Evolutionary conservation across 345 rosid species (phyloP), one percentile per base, ranked within the genome.

Genomic region (Hibiscus mutabilis): DNA sequence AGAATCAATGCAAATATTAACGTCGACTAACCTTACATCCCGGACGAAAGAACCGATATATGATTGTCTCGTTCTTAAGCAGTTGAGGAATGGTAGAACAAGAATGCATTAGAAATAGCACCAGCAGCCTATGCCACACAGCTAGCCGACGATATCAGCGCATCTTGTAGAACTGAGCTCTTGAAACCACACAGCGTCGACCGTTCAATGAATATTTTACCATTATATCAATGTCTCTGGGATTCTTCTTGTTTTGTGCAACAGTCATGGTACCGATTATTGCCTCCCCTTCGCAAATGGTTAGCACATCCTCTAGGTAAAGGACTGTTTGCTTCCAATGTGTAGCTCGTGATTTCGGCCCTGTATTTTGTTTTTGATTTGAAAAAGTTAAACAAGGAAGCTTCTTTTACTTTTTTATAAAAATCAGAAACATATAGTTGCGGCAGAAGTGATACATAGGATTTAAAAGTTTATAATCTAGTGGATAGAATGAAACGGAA

Each of bases 241-340:
- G 98, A 82, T 95, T 92, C 83, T 85, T 92, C 83, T 86, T 88
- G 88, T 92, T 92, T 66, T 81, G 89, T 21, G 97, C 84, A 72
- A 92, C 94, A 0, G 98, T 86, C 97, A 96, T 84, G 86, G 86
- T 89, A 69, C 99, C 99, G 31, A 66, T 78, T 44, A 96, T 58
- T 14, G 91, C 81, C 84, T 96, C 99, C 31, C 96, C 98, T 77
- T 96, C 90, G 31, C 99, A 91, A 35, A 92, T 83, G 27, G 96
- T 92, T n/a, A 96, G 68, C 71, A 96, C 96, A 66, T 95, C 99
- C 78, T 92, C 99, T 58, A 96, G 85, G 81, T 92, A 96, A 56
- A 92, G 61, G 12, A 96, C 93, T 1, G 99, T 92, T 79, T 96
- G 98, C 81, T 96, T 96, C 99, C 99, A 96, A 73, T 92, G 99